Conservation (phyloP, 169 alveolate genomes). For the Plasmodium blacklocki region DNA sequence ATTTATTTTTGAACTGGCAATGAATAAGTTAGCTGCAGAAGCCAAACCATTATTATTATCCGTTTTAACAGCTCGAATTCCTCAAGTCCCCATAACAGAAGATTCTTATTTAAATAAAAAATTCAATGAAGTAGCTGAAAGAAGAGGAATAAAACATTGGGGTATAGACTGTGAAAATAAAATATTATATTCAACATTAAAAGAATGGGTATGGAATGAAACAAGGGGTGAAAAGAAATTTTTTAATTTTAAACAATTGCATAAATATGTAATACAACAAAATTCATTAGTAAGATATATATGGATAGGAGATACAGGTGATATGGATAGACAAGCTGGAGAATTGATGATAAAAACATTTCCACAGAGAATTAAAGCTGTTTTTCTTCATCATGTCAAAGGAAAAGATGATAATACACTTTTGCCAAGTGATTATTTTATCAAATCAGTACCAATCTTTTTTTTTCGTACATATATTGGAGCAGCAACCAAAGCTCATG, state of each 20-base stretch:
- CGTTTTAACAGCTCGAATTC: constrained; percentile 90
- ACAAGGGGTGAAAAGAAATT: constrained; percentile 88
- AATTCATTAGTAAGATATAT: constrained; percentile 83
- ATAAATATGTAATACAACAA: constrained; percentile 81
- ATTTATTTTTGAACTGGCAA: constrained; percentile 86
- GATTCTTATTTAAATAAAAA: constrained; percentile 85
- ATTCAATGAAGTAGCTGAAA: constrained; percentile 86
- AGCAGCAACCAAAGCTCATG: constrained; percentile 89
- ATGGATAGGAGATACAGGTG: constrained; percentile 92
- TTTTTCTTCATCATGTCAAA: constrained; percentile 87
- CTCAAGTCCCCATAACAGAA: constrained; percentile 89
- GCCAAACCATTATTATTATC: constrained; percentile 86
- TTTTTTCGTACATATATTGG: constrained; percentile 88
- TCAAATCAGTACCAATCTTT: constrained; percentile 88
- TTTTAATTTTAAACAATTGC: constrained; percentile 86
- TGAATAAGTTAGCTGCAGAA: constrained; percentile 80
- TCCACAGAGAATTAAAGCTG: constrained; percentile 87
- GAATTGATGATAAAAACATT: constrained; percentile 87
- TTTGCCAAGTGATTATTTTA: constrained; percentile 87
- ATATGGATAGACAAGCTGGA: constrained; percentile 89
- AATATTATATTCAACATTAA: constrained; percentile 86
- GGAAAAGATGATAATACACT: constrained; percentile 73
- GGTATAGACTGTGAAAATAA: constrained; percentile 89
- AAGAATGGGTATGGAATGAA: constrained; percentile 90
- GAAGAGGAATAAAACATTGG: constrained; percentile 87